Evolutionary conservation across 2,329 filamentous ascomycete species (phyloP), one percentile per base, ranked within the genome.

Genomic region (Sporothrix pseudoabietina): DNA sequence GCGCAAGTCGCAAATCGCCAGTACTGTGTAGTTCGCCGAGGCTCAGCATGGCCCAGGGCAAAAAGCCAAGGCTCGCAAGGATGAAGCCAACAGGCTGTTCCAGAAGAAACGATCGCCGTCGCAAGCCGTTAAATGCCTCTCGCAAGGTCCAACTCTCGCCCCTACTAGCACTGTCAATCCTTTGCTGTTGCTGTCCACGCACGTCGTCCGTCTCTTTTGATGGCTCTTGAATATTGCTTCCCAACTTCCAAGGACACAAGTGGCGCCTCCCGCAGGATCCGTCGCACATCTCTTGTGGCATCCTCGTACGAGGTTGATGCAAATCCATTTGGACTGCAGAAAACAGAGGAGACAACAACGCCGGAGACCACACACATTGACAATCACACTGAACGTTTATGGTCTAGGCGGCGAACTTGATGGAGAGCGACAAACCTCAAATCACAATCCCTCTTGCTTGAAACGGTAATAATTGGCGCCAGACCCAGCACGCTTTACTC

Each of bases 41-140:
- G 30, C 22, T 22, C 61, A 63, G 35, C 10, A 63, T 44, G 16
- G n/a, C 35, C 35, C 59, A 44, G 59, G 35, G n/a, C 35, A 63
- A 16, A 63, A 16, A 10, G 35, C 35, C 35, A 65, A 44, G 19
- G 32, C 35, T 44, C 39, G 59, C 35, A 32, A 55, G 19, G 66
- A 55, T 26, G 66, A 55, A 69, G 66, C 19, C 49, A 55, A 69
- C 30, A 55, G 68, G 52, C 52, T 35, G 32, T 70, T 70, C 52
- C 68, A 59, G 68, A 70, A 57, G 52, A 44, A 59, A 57, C 8
- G 68, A 70, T 70, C 68, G 68, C 12, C 68, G 14, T 44, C 32
- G 22, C 68, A 41, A 32, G 68, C 68, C 68, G 68, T 57, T 44
- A 70, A 70, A 70, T 59, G 52, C 68, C 68, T 70, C 68, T 70